Base-by-base conservation (phyloP, 2,329 filamentous ascomycete genomes). In the Thelonectria discophora region DNA sequence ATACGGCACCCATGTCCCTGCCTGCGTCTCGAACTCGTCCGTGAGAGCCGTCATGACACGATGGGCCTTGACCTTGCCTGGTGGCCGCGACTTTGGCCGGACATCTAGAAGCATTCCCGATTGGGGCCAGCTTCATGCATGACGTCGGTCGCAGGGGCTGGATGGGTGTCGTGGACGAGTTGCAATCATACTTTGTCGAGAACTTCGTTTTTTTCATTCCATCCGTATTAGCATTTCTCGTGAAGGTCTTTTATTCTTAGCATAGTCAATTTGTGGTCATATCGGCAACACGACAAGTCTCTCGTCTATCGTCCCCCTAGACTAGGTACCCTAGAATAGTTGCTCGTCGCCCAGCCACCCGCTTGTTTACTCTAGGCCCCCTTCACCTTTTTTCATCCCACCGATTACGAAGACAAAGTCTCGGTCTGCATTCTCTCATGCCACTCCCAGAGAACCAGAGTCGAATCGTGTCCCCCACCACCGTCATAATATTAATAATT, bases 341-440 rank as follows among this genome's bases (percentile, higher is more conserved):
- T 37, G 58, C 51, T 24, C 64, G 59, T 64, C 64, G 52, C 66
- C 70, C 70, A 73, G 70, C 70, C 70, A 73, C 70, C 68, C 63
- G 56, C 56, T 72, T 70, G 62, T 70, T 69, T 69, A 68, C n/a
- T 11, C 40, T 15, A 5, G n/a, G 10, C 5, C 3, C 4, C 27
- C 27, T 5, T 5, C 27, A 30, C 27, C 27, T 30, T 30, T 8
- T 30, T 30, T 30, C 27, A 43, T 60, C 52, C 52, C 12, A 17
- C 47, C n/a, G 13, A 63, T 56, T 49, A 48, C 53, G 59, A 65
- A 55, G 61, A 15, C 10, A 39, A 30, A 7, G 27, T 7, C 20
- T 37, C 12, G 20, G 43, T 21, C 40, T 59, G 58, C 61, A n/a
- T n/a, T n/a, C n/a, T n/a, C n/a, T n/a, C 65, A 70, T 69, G 62